Evolutionary conservation across 2,329 filamentous ascomycete species (phyloP).

Genomic region (Hawksworthiomyces lignivorus): DNA sequence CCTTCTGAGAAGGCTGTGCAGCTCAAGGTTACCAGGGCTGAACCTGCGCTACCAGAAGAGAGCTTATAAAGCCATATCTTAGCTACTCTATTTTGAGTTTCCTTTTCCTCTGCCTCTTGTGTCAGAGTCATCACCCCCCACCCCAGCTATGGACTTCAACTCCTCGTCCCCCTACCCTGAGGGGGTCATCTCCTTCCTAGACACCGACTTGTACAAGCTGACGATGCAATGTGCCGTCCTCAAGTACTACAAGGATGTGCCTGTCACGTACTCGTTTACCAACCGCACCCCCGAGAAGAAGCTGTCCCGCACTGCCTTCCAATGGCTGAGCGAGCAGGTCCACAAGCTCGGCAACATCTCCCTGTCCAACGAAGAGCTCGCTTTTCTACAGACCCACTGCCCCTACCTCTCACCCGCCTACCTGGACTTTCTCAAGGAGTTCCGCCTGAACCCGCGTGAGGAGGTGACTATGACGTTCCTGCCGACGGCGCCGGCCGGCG

Average conservation of each 20-base stretch:
- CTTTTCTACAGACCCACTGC: conserved; percentile 71
- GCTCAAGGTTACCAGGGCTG: too few species aligned
- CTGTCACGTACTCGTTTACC: conserved; percentile 88
- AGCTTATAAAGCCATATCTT: too few species aligned
- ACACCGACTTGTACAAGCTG: conserved; percentile 86
- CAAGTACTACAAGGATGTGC: conserved; percentile 77
- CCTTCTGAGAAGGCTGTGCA: too few species aligned
- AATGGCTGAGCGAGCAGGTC: conserved; percentile 80
- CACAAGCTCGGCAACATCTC: conserved; percentile 75
- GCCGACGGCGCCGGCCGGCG: conserved; percentile 46
- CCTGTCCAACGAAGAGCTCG: conserved; percentile 70
- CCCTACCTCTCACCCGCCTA: conserved; percentile 73
- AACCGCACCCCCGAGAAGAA: conserved; percentile 95
- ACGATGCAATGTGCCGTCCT: conserved; percentile 98
- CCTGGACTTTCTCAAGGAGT: conserved; percentile 71
- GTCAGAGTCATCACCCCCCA: too few species aligned
- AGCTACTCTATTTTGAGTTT: too few species aligned
- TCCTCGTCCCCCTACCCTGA: conserved; percentile 61
- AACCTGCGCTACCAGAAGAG: too few species aligned
- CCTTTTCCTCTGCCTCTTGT: too few species aligned
- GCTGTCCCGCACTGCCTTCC: conserved; percentile 72
- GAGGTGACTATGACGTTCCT: conserved; percentile 69
- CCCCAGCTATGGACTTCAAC: conserved; percentile 53
- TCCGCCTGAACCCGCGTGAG: conserved; percentile 71
- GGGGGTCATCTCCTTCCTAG: conserved; percentile 74